A percentile compares a stretch with the other conserved stretches of the same genome.
These are phyloP conservation scores for Rubroboletus pulcherrimus DNA, from an alignment of 768 basidiomycete genomes.

Conservation along the genomic window DNA sequence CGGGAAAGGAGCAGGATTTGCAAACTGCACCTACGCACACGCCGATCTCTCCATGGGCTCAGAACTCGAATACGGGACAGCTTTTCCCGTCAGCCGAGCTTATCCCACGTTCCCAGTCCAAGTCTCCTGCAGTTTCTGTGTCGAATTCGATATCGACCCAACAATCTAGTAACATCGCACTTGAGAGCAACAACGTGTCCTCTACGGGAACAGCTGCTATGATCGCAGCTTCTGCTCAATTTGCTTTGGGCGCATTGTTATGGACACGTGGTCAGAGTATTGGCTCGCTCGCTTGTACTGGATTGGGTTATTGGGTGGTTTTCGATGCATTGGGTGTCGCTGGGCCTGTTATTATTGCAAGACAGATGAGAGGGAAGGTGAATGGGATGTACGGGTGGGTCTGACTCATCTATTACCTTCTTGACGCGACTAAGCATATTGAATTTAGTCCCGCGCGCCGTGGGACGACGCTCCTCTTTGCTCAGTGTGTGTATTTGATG, in stretches of 20 bases:
- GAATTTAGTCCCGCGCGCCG: conserved; percentile 55
- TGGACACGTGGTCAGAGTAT: conserved; percentile 90
- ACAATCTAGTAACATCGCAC: background rate
- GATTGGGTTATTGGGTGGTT: conserved; percentile 93
- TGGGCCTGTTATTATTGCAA: conserved; percentile 35
- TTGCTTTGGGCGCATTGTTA: conserved; percentile 64
- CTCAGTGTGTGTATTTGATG: conserved; percentile 90
- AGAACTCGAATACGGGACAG: conserved; percentile 37
- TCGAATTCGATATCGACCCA: conserved; percentile 9
- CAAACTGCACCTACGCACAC: conserved; percentile 57
- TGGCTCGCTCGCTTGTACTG: conserved; percentile 84
- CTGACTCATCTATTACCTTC: conserved; percentile 24
- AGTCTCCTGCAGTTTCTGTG: conserved; percentile 17
- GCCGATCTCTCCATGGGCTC: conserved; percentile 67
- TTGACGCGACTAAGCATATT: background rate
- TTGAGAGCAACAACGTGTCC: conserved; percentile 12
- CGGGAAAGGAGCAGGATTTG: conserved; percentile 33
- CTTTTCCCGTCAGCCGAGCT: conserved; percentile 7
- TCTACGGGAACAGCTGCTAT: conserved; percentile 22
- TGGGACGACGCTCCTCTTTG: conserved; percentile 73
- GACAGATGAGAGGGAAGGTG: conserved; percentile 33
- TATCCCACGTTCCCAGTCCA: conserved; percentile 21
- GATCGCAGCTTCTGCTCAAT: conserved; percentile 40
- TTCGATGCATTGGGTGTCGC: conserved; percentile 86
- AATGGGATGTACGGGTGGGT: conserved; percentile 60